Conservation (phyloP, 768 basidiomycete species). For the Lentinus tigrinus region DNA sequence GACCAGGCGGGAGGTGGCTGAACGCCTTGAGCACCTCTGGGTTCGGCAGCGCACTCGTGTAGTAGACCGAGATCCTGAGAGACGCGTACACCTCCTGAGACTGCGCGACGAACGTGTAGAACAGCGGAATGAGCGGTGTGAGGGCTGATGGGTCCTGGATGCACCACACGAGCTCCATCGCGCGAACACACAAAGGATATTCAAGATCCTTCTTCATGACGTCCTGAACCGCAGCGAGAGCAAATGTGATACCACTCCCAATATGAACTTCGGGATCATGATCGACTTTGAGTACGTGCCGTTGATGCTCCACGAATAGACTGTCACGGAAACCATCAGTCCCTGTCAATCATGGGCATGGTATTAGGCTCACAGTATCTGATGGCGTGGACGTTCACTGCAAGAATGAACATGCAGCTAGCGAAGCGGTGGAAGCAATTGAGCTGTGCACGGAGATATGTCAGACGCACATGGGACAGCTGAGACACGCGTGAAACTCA, state of each 20-base stretch:
- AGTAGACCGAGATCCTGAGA: conserved; percentile 41
- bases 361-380: conserved; percentile 36
- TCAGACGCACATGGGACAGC: not conserved
- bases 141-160: conserved; percentile 42
- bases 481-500: conserved; percentile 18
- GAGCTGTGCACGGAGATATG: conserved; percentile 3
- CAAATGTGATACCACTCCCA: conserved; percentile 62
- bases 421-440: conserved; percentile 55
- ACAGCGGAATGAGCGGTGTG: conserved; percentile 37
- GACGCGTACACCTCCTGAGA: conserved; percentile 24
- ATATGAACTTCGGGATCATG: conserved; percentile 13
- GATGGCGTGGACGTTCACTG: conserved; percentile 41
- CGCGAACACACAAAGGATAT: conserved; percentile 37
- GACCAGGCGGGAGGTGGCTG: conserved; percentile 28
- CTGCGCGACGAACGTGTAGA: conserved; percentile 37
- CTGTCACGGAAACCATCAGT: conserved; percentile 33
- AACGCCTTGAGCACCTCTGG: conserved; percentile 19
- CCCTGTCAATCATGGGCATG: not conserved
- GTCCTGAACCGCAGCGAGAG: conserved; percentile 50
- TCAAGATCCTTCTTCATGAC: conserved; percentile 39
- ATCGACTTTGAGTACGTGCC: conserved; percentile 40
- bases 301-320: conserved; percentile 52
- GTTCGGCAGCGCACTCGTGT: conserved; percentile 39
- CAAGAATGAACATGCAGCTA: conserved; percentile 41
- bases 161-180: conserved; percentile 58